Evolutionary conservation across 164 flowering plant genomes (phyloP).

Genomic region (Nelumbo lutea): DNA sequence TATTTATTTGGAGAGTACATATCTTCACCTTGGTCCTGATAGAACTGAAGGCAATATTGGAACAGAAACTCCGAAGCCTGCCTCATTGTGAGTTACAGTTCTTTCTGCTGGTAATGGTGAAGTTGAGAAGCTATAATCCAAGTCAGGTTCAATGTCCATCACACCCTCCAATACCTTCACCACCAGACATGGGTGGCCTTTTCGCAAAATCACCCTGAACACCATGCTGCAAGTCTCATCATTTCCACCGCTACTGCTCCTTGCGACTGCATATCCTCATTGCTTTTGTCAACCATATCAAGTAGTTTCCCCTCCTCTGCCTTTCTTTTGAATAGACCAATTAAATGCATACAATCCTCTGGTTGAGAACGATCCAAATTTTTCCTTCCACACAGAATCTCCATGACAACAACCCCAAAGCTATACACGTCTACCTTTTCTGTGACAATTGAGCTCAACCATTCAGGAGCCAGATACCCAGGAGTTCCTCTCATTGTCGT

Average conservation of each 20-base stretch:
- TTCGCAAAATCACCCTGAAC: background rate
- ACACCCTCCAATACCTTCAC: slow-evolving; percentile 5
- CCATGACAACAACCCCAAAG: slow-evolving; percentile 16
- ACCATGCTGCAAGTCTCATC: background rate
- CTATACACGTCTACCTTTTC: too few species aligned
- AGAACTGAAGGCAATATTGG: slow-evolving; percentile 5
- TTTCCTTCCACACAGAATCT: slow-evolving; percentile 20
- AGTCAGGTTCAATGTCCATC: background rate
- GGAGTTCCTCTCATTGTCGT: slow-evolving; percentile 29
- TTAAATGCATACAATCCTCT: background rate
- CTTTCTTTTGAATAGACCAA: background rate
- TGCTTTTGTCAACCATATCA: slow-evolving; percentile 1
- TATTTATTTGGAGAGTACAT: too few species aligned
- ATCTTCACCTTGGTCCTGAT: slow-evolving; percentile 14
- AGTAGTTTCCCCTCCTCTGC: slow-evolving; percentile 1
- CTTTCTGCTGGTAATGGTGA: background rate
- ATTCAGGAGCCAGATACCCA: slow-evolving; percentile 15
- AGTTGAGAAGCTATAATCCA: slow-evolving; percentile 1
- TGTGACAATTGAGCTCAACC: too few species aligned
- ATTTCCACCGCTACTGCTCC: background rate
- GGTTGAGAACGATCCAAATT: slow-evolving; percentile 14
- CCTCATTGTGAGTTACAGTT: background rate
- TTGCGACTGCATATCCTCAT: background rate
- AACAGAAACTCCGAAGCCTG: background rate
- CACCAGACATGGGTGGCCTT: slow-evolving; percentile 6